phyloP scores from a whole-genome alignment of 2,329 filamentous ascomycete genomes.

The Fusarium algeriense region DNA sequence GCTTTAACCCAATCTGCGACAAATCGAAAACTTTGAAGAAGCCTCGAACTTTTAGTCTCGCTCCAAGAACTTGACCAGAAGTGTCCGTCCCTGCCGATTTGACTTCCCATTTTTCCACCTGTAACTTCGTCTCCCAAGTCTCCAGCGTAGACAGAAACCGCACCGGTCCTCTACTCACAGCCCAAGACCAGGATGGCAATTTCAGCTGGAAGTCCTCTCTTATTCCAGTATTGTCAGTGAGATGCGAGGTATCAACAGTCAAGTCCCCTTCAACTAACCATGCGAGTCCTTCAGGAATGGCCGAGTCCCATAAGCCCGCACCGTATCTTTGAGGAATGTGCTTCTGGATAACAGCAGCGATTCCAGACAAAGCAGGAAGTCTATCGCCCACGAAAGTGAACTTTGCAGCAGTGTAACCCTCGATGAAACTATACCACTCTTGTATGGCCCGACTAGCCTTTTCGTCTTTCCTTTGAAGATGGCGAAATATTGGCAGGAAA shows the following conservation, averaged over 20 bases:
- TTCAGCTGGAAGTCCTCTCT: background rate
- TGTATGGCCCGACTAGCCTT: background rate
- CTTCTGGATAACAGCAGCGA: background rate
- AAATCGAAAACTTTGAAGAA: fast-evolving
- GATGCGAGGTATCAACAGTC: background rate
- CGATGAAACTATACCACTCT: background rate
- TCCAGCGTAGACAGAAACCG: background rate
- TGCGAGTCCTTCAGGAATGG: background rate
- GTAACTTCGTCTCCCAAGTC: background rate
- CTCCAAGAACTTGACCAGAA: background rate
- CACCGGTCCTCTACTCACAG: background rate
- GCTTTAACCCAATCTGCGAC: fast-evolving
- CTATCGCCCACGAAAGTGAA: background rate
- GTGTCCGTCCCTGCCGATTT: background rate
- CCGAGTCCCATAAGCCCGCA: background rate
- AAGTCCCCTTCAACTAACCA: background rate
- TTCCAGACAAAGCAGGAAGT: background rate
- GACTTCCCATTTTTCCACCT: background rate
- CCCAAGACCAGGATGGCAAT: conserved; percentile 1
- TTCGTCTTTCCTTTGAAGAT: fast-evolving
- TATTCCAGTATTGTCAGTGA: background rate
- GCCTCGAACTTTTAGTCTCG: background rate
- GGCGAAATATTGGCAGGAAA: background rate
- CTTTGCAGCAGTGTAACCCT: background rate
- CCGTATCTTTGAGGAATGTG: background rate